Percentiles rank a stretch among this genome's conserved stretches.
Conservation (phyloP, 208 protist genomes). For the Acanthamoeba culbertsoni region DNA sequence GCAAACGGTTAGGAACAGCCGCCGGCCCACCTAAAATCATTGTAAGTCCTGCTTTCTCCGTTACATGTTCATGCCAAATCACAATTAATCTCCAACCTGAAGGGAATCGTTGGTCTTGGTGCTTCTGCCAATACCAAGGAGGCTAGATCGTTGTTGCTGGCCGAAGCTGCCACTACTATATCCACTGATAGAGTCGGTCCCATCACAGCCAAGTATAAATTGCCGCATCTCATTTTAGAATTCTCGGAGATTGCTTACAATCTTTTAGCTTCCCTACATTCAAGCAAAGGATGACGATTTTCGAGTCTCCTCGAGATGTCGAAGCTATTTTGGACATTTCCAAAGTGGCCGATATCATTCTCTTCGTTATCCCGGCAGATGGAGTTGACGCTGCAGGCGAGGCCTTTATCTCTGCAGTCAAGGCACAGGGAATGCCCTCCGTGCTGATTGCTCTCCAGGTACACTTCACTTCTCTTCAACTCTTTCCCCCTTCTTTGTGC, state of each 20-base stretch:
- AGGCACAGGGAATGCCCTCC: conserved; percentile 53
- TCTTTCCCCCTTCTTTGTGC: background rate
- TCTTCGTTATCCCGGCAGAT: conserved; percentile 13
- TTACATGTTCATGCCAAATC: background rate
- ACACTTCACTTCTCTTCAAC: background rate
- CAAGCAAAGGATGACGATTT: conserved; percentile 59
- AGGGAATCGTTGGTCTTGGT: background rate
- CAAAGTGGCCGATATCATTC: conserved; percentile 30
- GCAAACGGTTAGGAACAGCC: conserved; percentile 39
- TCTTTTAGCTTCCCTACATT: conserved; percentile 49
- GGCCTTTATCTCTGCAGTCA: conserved; percentile 40
- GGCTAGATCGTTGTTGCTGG: background rate
- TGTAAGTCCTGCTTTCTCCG: background rate
- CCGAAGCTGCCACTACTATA: background rate
- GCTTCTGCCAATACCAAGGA: background rate
- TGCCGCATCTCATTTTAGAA: background rate
- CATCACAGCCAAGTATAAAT: conserved; percentile 37
- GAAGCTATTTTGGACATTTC: conserved; percentile 44
- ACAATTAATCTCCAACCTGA: background rate
- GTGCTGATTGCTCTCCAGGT: conserved; percentile 49
- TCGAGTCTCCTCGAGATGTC: background rate
- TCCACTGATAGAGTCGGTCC: background rate
- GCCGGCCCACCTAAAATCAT: conserved; percentile 57
- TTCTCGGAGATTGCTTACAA: too few relatives aligned
- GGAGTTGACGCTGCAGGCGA: conserved; percentile 35